Conservation (phyloP, 352 stramenopile genomes). For the Phytophthora aleatoria region DNA sequence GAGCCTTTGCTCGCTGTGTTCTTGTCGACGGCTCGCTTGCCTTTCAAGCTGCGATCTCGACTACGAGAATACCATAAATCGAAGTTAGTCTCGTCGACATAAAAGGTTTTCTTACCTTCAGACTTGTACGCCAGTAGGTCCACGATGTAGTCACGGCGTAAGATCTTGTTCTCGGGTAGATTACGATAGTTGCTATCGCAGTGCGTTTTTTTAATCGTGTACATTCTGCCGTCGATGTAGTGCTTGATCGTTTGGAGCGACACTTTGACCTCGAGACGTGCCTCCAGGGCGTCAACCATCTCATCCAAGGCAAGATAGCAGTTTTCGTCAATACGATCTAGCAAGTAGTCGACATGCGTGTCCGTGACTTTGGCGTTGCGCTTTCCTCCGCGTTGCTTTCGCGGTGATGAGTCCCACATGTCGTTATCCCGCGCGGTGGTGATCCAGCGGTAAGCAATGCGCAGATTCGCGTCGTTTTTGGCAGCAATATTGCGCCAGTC, state of each 20-base stretch:
- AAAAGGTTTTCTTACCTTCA: too few relatives aligned
- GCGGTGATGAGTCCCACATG: neutral
- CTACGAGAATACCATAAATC: neutral
- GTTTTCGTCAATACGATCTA: neutral
- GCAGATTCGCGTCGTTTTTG: neutral
- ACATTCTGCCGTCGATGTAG: neutral
- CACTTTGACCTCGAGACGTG: neutral
- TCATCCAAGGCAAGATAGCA: neutral
- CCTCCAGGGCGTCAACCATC: neutral
- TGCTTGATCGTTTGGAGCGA: neutral
- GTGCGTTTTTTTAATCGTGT: neutral
- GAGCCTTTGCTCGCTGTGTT: neutral
- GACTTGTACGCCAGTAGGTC: neutral
- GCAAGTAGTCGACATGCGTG: neutral
- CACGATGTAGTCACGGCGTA: neutral
- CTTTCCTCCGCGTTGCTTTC: too few relatives aligned
- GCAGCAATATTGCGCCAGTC: neutral
- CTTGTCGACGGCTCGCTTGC: neutral
- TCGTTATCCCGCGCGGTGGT: neutral
- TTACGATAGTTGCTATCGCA: neutral
- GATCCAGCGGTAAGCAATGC: neutral
- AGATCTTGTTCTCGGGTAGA: neutral
- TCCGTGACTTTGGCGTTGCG: neutral
- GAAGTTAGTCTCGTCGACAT: neutral
- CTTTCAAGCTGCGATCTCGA: neutral